A percentile compares a stretch with the other conserved stretches of the same genome.
These are phyloP conservation scores for Calophaca sinica DNA, from an alignment of 306 rosid genomes.

Conservation along the genomic window DNA sequence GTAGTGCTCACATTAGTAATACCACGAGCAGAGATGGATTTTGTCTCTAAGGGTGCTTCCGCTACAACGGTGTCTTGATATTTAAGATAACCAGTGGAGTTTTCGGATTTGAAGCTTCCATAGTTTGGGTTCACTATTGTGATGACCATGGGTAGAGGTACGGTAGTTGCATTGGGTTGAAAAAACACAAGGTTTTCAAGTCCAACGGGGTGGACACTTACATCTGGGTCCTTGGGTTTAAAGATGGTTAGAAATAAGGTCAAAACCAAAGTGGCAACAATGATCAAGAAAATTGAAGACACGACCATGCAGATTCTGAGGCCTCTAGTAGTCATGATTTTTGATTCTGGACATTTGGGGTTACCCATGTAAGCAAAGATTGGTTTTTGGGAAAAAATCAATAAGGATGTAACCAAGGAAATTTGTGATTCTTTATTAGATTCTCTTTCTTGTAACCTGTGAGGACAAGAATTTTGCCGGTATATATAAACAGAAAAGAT, in stretches of 20 bases:
- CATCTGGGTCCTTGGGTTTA: conserved; percentile 52
- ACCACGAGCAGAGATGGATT: conserved; percentile 36
- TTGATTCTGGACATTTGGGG: neutral
- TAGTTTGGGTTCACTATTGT: conserved; percentile 54
- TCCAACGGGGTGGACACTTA: conserved; percentile 38
- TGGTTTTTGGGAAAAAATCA: neutral
- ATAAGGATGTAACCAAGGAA: neutral
- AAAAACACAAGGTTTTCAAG: conserved; percentile 39
- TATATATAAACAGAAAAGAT: too few relatives aligned
- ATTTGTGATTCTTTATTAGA: neutral
- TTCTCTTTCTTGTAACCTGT: neutral
- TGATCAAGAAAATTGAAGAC: conserved; percentile 36
- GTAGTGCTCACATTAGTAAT: conserved; percentile 28
- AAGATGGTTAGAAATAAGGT: conserved; percentile 53
- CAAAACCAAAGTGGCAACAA: conserved; percentile 31
- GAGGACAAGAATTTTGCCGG: neutral
- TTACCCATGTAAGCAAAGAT: neutral
- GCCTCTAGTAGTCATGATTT: conserved; percentile 41
- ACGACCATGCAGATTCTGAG: conserved; percentile 49
- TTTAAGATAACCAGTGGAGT: conserved; percentile 33
- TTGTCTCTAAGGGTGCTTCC: conserved; percentile 25
- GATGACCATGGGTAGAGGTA: conserved; percentile 49
- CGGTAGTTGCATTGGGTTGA: neutral
- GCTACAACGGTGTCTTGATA: conserved; percentile 40
- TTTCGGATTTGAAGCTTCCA: conserved; percentile 43